Base-by-base conservation (phyloP, 2,329 filamentous ascomycete species). In the Fusarium coicis region DNA sequence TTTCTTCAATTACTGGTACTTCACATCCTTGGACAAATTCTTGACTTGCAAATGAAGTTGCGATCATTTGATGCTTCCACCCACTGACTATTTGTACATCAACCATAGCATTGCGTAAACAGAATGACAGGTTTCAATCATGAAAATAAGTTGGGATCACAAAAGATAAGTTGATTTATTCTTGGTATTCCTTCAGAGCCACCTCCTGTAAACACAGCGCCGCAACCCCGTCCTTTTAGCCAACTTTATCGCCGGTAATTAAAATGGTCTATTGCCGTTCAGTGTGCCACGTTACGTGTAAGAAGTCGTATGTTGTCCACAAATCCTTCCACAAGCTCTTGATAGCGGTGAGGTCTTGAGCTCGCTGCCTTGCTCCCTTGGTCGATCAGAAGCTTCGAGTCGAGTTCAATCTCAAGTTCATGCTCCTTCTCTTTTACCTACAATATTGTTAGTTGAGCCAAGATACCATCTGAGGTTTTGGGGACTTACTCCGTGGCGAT, bases 381-480 rank as follows among this genome's bases (percentile, higher is more conserved):
- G 16, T 92, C 87, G 52, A 93, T 82, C 19, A 96, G 80, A n/a
- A 87, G 84, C 10, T 81, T 82, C 0, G 92, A 86, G n/a, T 90
- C 86, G 19, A 96, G 81, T 79, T 96, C 94, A 53, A 97, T 87
- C 79, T 97, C 94, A 11, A 96, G 86, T 82, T 97, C 94, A 78
- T 96, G 93, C 72, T 93, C 92, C 75, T 93, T 94, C 63, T 88
- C 86, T 2, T 77, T 67, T 34, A 82, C 83, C 80, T 87, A 76
- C 21, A 9, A n/a, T 23, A 58, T 10, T n/a, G 30, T 69, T 57
- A 74, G 74, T 32, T 55, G 36, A 5, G 16, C n/a, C 26, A 12
- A 30, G 16, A 49, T 12, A 6, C 19, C 18, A 32, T 3, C 19
- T 34, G 21, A 7, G 32, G 10, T 7, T 28, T 21, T 15, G 30